Conservation (phyloP, 805 yeast genomes). For the Yarrowia sp. region DNA sequence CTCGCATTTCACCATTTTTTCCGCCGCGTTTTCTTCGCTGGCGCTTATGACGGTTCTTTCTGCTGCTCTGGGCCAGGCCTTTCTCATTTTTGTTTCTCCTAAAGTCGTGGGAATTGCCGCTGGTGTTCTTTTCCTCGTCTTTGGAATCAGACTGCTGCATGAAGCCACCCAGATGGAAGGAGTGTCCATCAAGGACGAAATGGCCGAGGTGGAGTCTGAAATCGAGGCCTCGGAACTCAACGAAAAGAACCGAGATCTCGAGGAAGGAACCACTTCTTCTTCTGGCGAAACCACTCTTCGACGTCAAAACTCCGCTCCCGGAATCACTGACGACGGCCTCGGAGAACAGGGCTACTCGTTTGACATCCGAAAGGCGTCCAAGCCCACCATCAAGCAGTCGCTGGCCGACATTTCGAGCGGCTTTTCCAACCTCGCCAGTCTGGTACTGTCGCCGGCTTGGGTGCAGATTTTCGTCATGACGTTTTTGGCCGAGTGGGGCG, state of each 20-base stretch:
- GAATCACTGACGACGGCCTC: constrained; percentile 37
- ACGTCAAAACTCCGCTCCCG: constrained; percentile 31
- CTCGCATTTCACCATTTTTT: constrained; percentile 76
- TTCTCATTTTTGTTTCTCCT: constrained; percentile 79
- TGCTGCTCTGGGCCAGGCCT: constrained; percentile 86
- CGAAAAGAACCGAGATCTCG: constrained; percentile 51
- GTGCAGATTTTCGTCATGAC: constrained; percentile 94
- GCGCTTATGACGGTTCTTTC: constrained; percentile 88
- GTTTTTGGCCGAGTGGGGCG: constrained; percentile 98
- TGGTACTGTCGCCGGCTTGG: constrained; percentile 82
- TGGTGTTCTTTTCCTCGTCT: constrained; percentile 71
- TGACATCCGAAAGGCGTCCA: constrained; percentile 4
- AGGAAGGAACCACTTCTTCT: not conserved
- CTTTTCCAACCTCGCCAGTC: constrained; percentile 53
- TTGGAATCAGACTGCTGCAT: constrained; percentile 67
- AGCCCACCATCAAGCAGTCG: constrained; percentile 14
- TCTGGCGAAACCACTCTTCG: constrained; percentile 20
- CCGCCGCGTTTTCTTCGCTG: constrained; percentile 80
- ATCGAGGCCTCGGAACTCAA: constrained; percentile 60
- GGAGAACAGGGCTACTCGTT: constrained; percentile 31
- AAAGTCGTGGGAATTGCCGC: constrained; percentile 79
- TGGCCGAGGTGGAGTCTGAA: constrained; percentile 96
- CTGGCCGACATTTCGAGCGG: constrained; percentile 38
- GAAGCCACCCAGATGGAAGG: constrained; percentile 81
- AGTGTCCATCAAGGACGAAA: constrained; percentile 87